These are phyloP conservation scores for Malassezia equina DNA, from an alignment of 1,284 basidiomycete genomes.

Conservation along the genomic window DNA sequence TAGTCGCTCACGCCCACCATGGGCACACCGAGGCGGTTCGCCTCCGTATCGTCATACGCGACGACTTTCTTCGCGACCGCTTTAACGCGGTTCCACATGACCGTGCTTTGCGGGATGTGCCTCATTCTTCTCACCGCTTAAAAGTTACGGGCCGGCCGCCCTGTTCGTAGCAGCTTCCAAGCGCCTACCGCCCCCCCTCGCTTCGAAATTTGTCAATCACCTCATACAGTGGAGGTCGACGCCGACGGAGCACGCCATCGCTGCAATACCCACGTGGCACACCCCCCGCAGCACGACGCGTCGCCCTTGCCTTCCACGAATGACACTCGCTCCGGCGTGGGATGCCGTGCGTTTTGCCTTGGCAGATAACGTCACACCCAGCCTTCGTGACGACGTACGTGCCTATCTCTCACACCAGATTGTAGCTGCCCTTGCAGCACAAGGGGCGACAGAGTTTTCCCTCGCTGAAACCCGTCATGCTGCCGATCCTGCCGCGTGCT, in stretches of 20 bases:
- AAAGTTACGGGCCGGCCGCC: neutral
- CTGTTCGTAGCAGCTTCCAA: neutral
- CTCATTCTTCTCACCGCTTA: neutral
- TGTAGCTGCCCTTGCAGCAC: neutral
- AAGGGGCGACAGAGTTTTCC: neutral
- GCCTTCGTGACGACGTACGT: neutral
- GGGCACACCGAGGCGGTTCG: conserved; percentile 41
- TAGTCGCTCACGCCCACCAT: conserved; percentile 40
- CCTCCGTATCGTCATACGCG: conserved; percentile 38
- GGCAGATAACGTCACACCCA: conserved; percentile 1
- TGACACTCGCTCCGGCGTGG: neutral
- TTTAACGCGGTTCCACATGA: conserved; percentile 1
- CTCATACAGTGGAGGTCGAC: neutral
- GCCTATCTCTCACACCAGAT: neutral
- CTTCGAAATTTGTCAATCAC: conserved; percentile 2
- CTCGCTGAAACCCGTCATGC: neutral
- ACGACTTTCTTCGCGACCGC: conserved; percentile 20
- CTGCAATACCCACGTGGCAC: conserved; percentile 1
- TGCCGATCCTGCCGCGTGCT: neutral
- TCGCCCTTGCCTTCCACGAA: neutral
- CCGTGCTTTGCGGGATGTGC: neutral
- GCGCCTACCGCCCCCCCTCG: neutral
- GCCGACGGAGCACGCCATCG: conserved; percentile 6
- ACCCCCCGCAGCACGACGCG: neutral
- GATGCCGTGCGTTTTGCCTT: conserved; percentile 2